Conservation (phyloP, 2,329 filamentous ascomycete species). For the Botryotinia globosa region DNA sequence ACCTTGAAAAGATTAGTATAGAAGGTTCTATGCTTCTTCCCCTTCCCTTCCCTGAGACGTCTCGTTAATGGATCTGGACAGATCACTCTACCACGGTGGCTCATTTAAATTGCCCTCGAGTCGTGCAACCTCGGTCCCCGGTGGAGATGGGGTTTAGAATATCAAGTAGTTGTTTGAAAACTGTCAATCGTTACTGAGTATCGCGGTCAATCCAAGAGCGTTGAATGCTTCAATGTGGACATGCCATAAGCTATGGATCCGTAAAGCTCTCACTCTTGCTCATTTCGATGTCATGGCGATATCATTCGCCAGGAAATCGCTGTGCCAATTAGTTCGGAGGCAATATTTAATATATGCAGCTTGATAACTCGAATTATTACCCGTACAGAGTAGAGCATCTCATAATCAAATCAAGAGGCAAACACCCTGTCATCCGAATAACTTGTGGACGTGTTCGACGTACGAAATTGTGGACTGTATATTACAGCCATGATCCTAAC, state of each 20-base stretch:
- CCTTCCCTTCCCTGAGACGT: background rate
- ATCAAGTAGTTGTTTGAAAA: background rate
- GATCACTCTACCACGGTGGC: background rate
- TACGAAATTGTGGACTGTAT: background rate
- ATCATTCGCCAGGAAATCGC: background rate
- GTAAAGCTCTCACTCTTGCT: background rate
- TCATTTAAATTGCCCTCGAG: background rate
- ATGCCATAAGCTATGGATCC: background rate
- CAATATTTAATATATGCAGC: constrained; percentile 3
- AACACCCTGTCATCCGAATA: background rate
- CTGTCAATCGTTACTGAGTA: background rate
- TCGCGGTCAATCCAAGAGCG: no score
- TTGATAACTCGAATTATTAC: background rate
- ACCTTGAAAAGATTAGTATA: background rate
- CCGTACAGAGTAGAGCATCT: background rate
- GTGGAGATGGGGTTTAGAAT: background rate
- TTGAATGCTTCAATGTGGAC: background rate
- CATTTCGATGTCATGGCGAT: background rate
- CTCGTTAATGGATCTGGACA: background rate
- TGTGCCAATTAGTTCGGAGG: background rate
- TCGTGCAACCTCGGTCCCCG: background rate
- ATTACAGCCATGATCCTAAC: constrained; percentile 13
- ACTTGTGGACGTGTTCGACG: constrained; percentile 1
- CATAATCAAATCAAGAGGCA: background rate
- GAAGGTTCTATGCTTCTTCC: background rate